These are phyloP conservation scores for Flaveria robusta DNA, from an alignment of 129 eudicot species.

Conservation along the genomic window DNA sequence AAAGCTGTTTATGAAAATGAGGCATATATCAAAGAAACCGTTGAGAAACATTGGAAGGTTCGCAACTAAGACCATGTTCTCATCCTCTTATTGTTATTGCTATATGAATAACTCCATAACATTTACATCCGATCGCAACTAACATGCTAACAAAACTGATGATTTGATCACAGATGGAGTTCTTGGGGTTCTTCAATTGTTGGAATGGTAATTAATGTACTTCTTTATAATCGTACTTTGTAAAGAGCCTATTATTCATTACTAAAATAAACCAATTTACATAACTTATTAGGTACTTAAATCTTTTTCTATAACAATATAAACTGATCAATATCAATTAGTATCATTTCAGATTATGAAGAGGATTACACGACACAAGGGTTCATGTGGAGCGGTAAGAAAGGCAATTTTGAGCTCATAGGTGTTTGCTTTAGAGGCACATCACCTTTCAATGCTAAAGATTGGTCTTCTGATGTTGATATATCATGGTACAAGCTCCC, in stretches of 20 bases:
- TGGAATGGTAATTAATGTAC: slow-evolving; percentile 45
- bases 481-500: slow-evolving; percentile 60
- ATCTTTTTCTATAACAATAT: too few relatives aligned
- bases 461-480: slow-evolving; percentile 61
- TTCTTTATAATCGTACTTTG: too few relatives aligned
- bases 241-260: too few relatives aligned
- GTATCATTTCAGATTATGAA: slow-evolving; percentile 38
- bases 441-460: slow-evolving; percentile 54
- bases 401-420: slow-evolving; percentile 40
- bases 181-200: slow-evolving; percentile 43
- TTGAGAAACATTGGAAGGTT: slow-evolving; percentile 68
- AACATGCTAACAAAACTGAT: not conserved
- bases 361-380: slow-evolving; percentile 51
- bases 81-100: not conserved
- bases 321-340: not conserved
- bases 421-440: slow-evolving; percentile 76
- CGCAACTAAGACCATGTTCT: not conserved
- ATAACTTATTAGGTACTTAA: too few relatives aligned
- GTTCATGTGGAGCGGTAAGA: slow-evolving; percentile 48
- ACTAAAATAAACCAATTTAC: too few relatives aligned
- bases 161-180: slow-evolving; percentile 57
- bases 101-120: not conserved
- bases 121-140: not conserved
- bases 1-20: slow-evolving; percentile 66
- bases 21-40: slow-evolving; percentile 42